Conservation (phyloP, 148 eudicot species). For the Spergularia marina region DNA sequence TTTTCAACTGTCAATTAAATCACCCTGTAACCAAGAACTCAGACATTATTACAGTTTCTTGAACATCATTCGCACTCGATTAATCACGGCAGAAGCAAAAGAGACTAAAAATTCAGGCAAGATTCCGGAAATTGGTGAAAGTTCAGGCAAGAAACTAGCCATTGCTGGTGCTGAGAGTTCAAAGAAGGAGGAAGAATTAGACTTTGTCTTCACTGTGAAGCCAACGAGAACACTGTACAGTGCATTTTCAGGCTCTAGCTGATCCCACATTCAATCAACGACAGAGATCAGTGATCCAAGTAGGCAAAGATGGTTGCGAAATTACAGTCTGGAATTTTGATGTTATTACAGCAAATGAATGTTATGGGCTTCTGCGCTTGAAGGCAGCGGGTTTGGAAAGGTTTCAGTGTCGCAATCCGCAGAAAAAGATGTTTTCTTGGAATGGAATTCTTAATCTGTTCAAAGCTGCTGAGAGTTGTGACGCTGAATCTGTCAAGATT, state of each 20-base stretch:
- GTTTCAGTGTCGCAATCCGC: background rate
- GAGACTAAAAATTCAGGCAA: background rate
- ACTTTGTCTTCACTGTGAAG: background rate
- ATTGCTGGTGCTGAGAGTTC: no score
- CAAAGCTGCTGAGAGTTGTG: background rate
- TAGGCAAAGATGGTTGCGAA: background rate
- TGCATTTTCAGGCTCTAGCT: background rate
- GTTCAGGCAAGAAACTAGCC: background rate
- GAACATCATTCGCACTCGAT: background rate
- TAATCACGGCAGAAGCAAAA: background rate
- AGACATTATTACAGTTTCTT: background rate
- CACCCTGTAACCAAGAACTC: background rate
- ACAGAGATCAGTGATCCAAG: background rate
- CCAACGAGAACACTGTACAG: background rate
- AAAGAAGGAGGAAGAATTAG: background rate
- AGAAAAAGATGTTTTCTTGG: background rate
- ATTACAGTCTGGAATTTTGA: background rate
- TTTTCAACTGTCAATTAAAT: background rate
- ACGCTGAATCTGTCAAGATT: background rate
- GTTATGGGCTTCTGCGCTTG: background rate
- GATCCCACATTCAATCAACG: background rate
- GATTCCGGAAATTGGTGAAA: background rate
- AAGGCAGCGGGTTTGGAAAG: background rate
- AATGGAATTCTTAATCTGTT: background rate
- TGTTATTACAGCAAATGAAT: background rate